These are phyloP conservation scores for Striga asiatica DNA, from an alignment of 257 asterid species.

Conservation along the genomic window DNA sequence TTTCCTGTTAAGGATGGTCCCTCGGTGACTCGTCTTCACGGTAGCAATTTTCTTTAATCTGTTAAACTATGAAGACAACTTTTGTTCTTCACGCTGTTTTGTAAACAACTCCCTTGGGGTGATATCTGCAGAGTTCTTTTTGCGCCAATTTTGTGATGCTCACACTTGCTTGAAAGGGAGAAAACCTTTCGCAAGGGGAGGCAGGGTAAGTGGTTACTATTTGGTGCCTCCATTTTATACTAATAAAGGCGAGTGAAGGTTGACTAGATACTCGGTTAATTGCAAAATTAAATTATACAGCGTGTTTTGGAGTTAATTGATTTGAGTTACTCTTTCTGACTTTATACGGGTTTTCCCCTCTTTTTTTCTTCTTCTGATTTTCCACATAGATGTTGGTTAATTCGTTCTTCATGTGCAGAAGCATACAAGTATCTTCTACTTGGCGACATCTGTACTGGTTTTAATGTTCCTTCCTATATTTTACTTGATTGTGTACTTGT, in stretches of 20 bases:
- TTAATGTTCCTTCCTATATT: slow-evolving; percentile 83
- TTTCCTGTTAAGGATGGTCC: slow-evolving; percentile 59
- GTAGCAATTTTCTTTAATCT: slow-evolving; percentile 24
- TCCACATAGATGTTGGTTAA: background rate
- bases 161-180: slow-evolving; percentile 62
- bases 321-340: background rate
- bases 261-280: background rate
- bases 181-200: slow-evolving; percentile 78
- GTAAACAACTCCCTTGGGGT: slow-evolving; percentile 11
- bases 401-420: slow-evolving; percentile 41
- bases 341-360: background rate
- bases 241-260: background rate
- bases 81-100: slow-evolving; percentile 1
- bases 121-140: slow-evolving; percentile 50
- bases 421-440: slow-evolving; percentile 51
- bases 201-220: slow-evolving; percentile 43
- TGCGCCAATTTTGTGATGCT: slow-evolving; percentile 89
- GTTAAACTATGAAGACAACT: background rate
- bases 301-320: background rate
- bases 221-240: background rate
- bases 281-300: background rate
- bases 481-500: slow-evolving; percentile 55
- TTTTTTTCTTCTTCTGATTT: background rate
- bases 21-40: slow-evolving; percentile 71
- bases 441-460: slow-evolving; percentile 56